Percentiles rank a stretch among this genome's conserved stretches.
Conservation (phyloP, 1,139 yeast genomes). For the Saccharomyces hybrid region DNA sequence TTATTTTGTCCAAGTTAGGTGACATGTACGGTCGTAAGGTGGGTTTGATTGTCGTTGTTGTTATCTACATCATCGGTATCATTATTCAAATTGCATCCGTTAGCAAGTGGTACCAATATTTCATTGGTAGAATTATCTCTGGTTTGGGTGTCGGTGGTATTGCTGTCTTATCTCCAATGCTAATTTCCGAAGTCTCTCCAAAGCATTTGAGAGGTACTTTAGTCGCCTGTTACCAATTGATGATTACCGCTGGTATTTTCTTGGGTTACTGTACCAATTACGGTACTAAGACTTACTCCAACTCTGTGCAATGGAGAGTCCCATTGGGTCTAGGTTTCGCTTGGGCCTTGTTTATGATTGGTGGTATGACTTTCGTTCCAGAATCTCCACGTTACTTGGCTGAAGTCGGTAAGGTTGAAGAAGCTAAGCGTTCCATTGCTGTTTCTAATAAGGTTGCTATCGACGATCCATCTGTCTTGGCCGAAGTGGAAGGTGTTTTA, state of each 20-base stretch:
- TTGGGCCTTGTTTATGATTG: constrained; percentile 37
- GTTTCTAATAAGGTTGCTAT: constrained; percentile 40
- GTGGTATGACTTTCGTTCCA: constrained; percentile 62
- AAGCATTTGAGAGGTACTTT: constrained; percentile 61
- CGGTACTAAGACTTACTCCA: constrained; percentile 43
- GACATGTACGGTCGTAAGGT: constrained; percentile 56
- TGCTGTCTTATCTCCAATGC: constrained; percentile 54
- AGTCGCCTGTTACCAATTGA: constrained; percentile 56
- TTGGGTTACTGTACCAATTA: constrained; percentile 56
- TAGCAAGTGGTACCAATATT: constrained; percentile 44
- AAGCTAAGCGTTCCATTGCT: constrained; percentile 39
- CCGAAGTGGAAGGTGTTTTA: constrained; percentile 52
- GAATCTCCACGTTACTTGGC: constrained; percentile 72
- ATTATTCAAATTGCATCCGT: constrained; percentile 54
- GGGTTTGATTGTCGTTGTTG: constrained; percentile 48
- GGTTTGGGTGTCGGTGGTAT: constrained; percentile 61
- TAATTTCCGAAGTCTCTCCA: constrained; percentile 60
- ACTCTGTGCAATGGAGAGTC: constrained; percentile 52
- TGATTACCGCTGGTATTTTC: constrained; percentile 55
- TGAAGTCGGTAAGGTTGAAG: constrained; percentile 44
- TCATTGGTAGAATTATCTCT: constrained; percentile 55
- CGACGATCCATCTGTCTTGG: constrained; percentile 41
- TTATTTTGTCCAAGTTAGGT: constrained; percentile 46
- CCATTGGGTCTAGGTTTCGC: constrained; percentile 47
- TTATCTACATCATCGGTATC: constrained; percentile 55